These are phyloP conservation scores for Penicillium sp. DNA, from an alignment of 2,329 filamentous ascomycete genomes.

Conservation along the genomic window DNA sequence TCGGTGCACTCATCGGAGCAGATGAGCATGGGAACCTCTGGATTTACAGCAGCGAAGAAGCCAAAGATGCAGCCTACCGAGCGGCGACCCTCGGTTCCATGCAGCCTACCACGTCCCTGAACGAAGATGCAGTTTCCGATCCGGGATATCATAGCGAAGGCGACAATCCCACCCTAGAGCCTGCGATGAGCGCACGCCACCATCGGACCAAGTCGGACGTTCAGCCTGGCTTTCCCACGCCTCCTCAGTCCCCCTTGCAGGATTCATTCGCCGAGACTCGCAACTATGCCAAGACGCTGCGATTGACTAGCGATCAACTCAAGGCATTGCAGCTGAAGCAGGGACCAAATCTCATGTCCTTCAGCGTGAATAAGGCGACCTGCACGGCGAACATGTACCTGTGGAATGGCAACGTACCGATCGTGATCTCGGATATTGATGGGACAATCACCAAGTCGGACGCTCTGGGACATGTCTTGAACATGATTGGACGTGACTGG, in stretches of 20 bases:
- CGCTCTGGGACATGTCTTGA: slow-evolving; percentile 88
- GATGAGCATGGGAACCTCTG: slow-evolving; percentile 97
- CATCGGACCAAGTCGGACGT: slow-evolving; percentile 65
- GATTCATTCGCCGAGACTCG: slow-evolving; percentile 63
- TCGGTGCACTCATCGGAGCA: slow-evolving; percentile 90
- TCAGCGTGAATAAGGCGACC: slow-evolving; percentile 92
- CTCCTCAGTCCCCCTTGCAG: slow-evolving; percentile 55
- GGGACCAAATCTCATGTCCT: slow-evolving; percentile 92
- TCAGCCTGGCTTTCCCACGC: slow-evolving; percentile 66
- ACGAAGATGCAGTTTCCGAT: slow-evolving; percentile 83
- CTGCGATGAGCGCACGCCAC: slow-evolving; percentile 53
- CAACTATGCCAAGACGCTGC: slow-evolving; percentile 95
- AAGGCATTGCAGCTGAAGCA: slow-evolving; percentile 79
- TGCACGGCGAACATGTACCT: slow-evolving; percentile 92
- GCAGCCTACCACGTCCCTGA: slow-evolving; percentile 53
- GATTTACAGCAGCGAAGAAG: slow-evolving; percentile 98
- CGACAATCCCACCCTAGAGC: slow-evolving; percentile 66
- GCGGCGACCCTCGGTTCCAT: slow-evolving; percentile 56
- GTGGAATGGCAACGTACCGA: slow-evolving; percentile 87
- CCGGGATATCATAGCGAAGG: slow-evolving; percentile 95
- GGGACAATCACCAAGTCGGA: slow-evolving; percentile 99
- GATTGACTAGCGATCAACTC: slow-evolving; percentile 92
- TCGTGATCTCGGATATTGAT: slow-evolving; percentile 98
- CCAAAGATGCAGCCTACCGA: slow-evolving; percentile 83
- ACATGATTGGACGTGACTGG: slow-evolving; percentile 97